phyloP scores from a whole-genome alignment of 2,329 filamentous ascomycete genomes.

The Nectriaceae sp. region DNA sequence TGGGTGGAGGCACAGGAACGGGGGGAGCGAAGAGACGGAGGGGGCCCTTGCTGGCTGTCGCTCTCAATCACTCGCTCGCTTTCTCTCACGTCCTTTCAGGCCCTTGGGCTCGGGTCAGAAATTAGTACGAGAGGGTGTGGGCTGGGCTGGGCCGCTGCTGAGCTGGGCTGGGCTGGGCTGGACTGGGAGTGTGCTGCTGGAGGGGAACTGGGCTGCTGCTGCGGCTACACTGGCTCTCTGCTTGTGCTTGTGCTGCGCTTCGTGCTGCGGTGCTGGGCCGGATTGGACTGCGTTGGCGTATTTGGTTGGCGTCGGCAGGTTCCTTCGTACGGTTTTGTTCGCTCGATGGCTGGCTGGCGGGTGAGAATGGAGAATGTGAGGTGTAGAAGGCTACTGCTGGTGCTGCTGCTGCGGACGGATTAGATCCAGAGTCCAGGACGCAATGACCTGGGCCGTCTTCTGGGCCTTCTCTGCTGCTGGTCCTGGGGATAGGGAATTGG shows the following conservation, averaged over 20 bases:
- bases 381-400: not conserved
- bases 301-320: constrained; percentile 9
- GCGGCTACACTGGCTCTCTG: constrained; percentile 2
- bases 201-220: constrained; percentile 6
- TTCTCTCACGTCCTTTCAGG: constrained; percentile 1
- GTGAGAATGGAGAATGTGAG: not conserved
- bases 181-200: constrained; percentile 18
- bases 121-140: constrained; percentile 22
- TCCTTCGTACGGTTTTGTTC: not conserved
- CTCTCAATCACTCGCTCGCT: not conserved
- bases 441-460: not conserved
- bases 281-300: constrained; percentile 8
- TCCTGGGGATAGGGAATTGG: constrained; percentile 3
- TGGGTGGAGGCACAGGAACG: not conserved
- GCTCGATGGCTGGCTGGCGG: not conserved
- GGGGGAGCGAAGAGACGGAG: constrained; percentile 16
- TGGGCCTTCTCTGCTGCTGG: not conserved
- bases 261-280: not conserved
- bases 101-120: constrained; percentile 26
- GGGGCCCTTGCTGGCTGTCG: too few species aligned
- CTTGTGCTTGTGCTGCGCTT: not conserved
- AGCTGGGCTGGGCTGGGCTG: constrained; percentile 12
- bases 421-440: too few species aligned
- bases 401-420: too few species aligned
- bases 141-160: constrained; percentile 7